Percentiles rank a stretch among this genome's conserved stretches.
Conservation (phyloP, 2,329 filamentous ascomycete species). For the Alternaria panax region DNA sequence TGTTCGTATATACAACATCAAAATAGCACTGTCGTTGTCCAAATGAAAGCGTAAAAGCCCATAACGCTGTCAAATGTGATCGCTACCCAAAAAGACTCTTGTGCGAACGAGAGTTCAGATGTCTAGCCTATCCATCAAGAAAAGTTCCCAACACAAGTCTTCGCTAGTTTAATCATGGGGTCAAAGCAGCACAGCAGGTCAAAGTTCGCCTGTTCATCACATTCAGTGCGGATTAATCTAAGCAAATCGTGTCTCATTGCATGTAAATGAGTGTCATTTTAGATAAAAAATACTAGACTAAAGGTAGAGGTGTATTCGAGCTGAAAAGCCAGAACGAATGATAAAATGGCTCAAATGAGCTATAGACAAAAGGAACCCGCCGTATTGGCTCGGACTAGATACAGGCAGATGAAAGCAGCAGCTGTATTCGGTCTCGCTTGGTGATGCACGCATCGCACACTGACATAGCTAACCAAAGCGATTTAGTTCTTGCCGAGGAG, state of each 20-base stretch:
- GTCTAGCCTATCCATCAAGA: too few species aligned
- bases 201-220: too few species aligned
- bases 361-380: neutral
- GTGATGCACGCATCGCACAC: neutral
- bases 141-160: too few species aligned
- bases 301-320: neutral
- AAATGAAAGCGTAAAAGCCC: too few species aligned
- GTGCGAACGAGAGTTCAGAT: too few species aligned
- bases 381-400: neutral
- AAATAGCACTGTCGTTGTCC: too few species aligned
- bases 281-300: neutral
- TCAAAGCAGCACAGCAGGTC: too few species aligned
- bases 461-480: neutral
- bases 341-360: neutral
- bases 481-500: neutral
- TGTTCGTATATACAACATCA: too few species aligned
- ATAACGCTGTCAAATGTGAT: too few species aligned
- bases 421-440: neutral
- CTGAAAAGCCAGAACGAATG: neutral
- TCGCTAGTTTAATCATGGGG: too few species aligned
- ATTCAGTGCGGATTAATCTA: too few species aligned
- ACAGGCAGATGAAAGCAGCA: neutral
- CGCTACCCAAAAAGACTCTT: too few species aligned
- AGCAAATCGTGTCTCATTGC: neutral
- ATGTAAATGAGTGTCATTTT: neutral